Conservation (phyloP, 805 yeast genomes). For the Cyberlindnera japonica region DNA sequence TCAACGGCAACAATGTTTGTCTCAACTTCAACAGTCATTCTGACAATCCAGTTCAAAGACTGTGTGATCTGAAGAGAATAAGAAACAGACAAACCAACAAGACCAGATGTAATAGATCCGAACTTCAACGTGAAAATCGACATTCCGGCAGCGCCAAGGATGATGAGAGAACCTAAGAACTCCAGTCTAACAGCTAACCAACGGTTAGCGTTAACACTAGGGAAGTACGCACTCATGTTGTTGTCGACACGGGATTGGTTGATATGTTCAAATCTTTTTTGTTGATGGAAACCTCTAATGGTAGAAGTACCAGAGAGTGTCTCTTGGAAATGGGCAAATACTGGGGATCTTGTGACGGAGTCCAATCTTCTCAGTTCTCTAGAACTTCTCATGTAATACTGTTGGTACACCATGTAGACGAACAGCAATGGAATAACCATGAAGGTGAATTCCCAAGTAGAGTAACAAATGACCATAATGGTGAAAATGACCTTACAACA, state of each 20-base stretch:
- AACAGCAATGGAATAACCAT: constrained; percentile 66
- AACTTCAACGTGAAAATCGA: constrained; percentile 56
- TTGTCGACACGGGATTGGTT: constrained; percentile 73
- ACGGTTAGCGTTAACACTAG: constrained; percentile 88
- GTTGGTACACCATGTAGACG: constrained; percentile 69
- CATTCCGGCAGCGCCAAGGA: constrained; percentile 80
- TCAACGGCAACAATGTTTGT: constrained; percentile 96
- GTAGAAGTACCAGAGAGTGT: constrained; percentile 72
- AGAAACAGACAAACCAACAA: constrained; percentile 89
- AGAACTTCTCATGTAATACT: constrained; percentile 70
- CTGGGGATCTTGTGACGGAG: constrained; percentile 75
- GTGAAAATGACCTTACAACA: constrained; percentile 67
- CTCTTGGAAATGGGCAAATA: constrained; percentile 82
- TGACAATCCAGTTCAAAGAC: constrained; percentile 92
- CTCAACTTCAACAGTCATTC: constrained; percentile 98
- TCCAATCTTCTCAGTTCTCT: constrained; percentile 82
- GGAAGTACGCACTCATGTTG: constrained; percentile 90
- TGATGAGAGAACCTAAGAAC: constrained; percentile 83
- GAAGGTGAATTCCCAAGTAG: constrained; percentile 84
- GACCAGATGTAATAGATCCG: constrained; percentile 80
- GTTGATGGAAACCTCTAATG: constrained; percentile 70
- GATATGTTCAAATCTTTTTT: constrained; percentile 56
- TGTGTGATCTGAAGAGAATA: constrained; percentile 93
- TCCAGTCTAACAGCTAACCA: constrained; percentile 97
- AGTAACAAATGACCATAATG: constrained; percentile 69